Evolutionary conservation across 192 early-diverging fungal species (phyloP), one percentile per base, ranked within the genome.

Genomic region (Chytriomyces hyalinus): DNA sequence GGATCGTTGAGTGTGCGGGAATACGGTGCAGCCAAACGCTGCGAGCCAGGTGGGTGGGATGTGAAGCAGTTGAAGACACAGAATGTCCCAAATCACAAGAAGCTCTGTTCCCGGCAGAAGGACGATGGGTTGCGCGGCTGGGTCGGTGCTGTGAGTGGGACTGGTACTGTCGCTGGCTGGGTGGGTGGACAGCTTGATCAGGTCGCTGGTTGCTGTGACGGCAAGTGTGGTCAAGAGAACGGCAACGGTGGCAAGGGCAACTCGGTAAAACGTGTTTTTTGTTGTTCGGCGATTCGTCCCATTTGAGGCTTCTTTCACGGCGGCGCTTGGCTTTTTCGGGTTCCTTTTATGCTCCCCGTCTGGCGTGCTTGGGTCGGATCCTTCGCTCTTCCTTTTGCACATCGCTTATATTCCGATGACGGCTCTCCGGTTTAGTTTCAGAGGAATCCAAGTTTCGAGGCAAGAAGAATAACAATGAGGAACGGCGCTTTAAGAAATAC

Each of bases 41-140:
- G 17, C 13, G 17, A 73, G 45, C 59, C 60, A 73, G 9, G 59
- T 4, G 26, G 57, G 6, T 15, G 72, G 72, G 10, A 73, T 48
- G 4, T 59, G 70, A 8, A 72, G 53, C 22, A 73, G 61, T 46
- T 73, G 72, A 9, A 73, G 72, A 59, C 72, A 73, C 7, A 46
- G 13, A 63, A 73, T 61, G 53, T 73, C 72, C 72, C 72, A 73
- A n/a, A 73, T 36, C 36, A 73, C 72, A 44, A 73, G 57, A 4
- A 44, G n/a, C 10, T 73, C 72, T 22, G 10, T 59, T 20, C 44
- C 10, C 11, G 72, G 72, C 43, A 73, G 57, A 17, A 73, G 45
- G 26, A 73, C 11, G 72, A 73, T 63, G 6, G 72, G 72, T 7
- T 9, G 66, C 15, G 66, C 36, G 20, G 28, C 17, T 13, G 26